Conservation (phyloP, 2,329 filamentous ascomycete genomes). For the Hypoxylon rubiginosum region DNA sequence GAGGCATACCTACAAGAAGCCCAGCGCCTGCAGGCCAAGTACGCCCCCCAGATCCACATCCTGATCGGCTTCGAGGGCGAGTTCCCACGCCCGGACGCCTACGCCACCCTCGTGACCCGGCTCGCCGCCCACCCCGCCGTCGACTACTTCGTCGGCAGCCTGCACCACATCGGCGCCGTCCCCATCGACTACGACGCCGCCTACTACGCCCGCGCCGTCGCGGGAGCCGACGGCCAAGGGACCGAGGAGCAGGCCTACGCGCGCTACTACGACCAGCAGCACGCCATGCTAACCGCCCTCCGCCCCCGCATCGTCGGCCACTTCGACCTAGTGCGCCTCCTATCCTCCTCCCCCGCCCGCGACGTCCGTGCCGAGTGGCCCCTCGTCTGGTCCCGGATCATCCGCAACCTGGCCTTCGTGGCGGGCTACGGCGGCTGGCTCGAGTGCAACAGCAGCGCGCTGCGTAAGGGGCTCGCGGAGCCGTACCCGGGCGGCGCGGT, state of each 20-base stretch:
- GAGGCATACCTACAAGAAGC: conserved; percentile 83
- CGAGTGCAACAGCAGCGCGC: conserved; percentile 88
- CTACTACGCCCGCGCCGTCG: conserved; percentile 75
- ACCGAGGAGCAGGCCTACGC: conserved; percentile 79
- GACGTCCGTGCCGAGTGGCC: conserved; percentile 68
- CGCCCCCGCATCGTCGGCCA: conserved; percentile 87
- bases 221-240: conserved; percentile 54
- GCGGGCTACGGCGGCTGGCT: conserved; percentile 82
- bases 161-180: conserved; percentile 88
- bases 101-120: conserved; percentile 67
- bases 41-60: conserved; percentile 79
- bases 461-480: conserved; percentile 91
- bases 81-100: conserved; percentile 84
- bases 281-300: conserved; percentile 80
- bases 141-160: conserved; percentile 92
- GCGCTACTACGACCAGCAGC: conserved; percentile 90
- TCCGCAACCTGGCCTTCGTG: conserved; percentile 80
- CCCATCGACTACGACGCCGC: conserved; percentile 88
- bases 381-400: conserved; percentile 79
- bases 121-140: conserved; percentile 73
- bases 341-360: conserved; percentile 76
- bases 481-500: conserved; percentile 88
- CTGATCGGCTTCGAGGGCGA: conserved; percentile 94
- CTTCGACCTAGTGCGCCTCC: conserved; percentile 89
- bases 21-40: conserved; percentile 75